These are phyloP conservation scores for Chaetomium fimeti DNA, from an alignment of 495 filamentous ascomycete species.

Conservation along the genomic window DNA sequence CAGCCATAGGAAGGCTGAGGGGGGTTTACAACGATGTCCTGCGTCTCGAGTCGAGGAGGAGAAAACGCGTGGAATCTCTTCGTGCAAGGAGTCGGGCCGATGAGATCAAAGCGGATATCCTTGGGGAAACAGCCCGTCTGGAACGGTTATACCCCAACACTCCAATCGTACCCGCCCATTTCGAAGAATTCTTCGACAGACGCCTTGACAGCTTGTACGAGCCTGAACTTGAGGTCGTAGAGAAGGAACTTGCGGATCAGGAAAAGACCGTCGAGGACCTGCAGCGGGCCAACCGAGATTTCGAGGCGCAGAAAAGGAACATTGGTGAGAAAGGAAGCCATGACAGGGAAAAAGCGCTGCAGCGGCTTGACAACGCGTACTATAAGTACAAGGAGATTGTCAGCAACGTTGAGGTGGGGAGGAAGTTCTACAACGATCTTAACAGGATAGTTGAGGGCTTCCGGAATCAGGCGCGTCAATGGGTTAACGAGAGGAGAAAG, in stretches of 20 bases:
- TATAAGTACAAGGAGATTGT: constrained; percentile 94
- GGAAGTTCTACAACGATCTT: constrained; percentile 97
- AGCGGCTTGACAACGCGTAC: constrained; percentile 88
- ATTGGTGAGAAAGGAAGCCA: constrained; percentile 70
- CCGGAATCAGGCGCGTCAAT: constrained; percentile 72
- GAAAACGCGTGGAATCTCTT: constrained; percentile 70
- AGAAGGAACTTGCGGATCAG: constrained; percentile 73
- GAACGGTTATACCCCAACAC: constrained; percentile 85
- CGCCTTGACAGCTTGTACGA: constrained; percentile 74
- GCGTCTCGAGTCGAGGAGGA: constrained; percentile 73
- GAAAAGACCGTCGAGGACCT: constrained; percentile 66
- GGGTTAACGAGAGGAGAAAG: constrained; percentile 73
- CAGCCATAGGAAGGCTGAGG: constrained; percentile 69
- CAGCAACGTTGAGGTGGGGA: constrained; percentile 78
- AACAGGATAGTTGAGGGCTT: constrained; percentile 73
- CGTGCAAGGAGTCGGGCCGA: constrained; percentile 77
- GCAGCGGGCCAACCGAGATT: constrained; percentile 71
- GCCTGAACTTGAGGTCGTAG: constrained; percentile 64
- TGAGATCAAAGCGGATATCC: constrained; percentile 82
- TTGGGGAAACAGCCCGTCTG: constrained; percentile 76
- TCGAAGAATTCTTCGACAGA: constrained; percentile 86
- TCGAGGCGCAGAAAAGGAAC: constrained; percentile 62
- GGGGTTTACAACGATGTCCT: constrained; percentile 77
- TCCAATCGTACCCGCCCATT: constrained; percentile 75
- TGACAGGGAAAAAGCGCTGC: constrained; percentile 81